Evolutionary conservation across 352 stramenopile species (phyloP), one percentile per base, ranked within the genome.

Genomic region (Phytopythium sindhum): DNA sequence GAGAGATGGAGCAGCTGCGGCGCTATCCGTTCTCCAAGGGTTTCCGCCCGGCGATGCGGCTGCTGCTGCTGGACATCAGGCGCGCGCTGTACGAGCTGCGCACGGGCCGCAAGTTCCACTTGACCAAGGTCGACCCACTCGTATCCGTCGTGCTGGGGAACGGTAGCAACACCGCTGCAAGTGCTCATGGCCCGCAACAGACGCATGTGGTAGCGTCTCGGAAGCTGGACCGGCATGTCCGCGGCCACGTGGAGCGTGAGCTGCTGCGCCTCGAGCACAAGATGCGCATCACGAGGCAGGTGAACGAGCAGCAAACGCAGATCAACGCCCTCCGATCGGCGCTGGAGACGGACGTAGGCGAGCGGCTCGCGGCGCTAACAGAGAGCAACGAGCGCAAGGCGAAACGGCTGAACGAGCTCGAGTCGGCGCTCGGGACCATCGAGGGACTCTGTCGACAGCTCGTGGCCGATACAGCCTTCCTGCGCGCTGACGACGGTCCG

Each of bases 21-120:
- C 79, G 77, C 51, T 89, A 90, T 33, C 78, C 83, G 37, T 91
- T 91, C 61, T 86, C 77, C 0, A 78, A 79, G 33, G 83, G 83
- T 0, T 24, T 88, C 0, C 29, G 47, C 1, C 57, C 65, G 6
- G 78, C 78, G 0, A 26, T 74, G 2, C 55, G 55, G 28, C 59
- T 88, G 5, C 48, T 88, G 31, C 17, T 77, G 15, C 61, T 70
- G 2, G 77, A 89, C 63, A 51, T 83, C 10, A 81, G 85, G 60
- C 71, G 72, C n/a, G 61, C 65, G 11, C 60, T 87, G 19, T 77
- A 70, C 35, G 77, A 80, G 50, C 51, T 85, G 48, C 76, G 73
- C 7, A 77, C 71, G n/a, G 74, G 78, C 1, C 76, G 74, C 33
- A 79, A 73, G 24, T 55, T 69, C 31, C 75, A 74, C 4, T 19